These are phyloP conservation scores for Phytophthora europaea DNA, from an alignment of 352 stramenopile genomes.

Conservation along the genomic window DNA sequence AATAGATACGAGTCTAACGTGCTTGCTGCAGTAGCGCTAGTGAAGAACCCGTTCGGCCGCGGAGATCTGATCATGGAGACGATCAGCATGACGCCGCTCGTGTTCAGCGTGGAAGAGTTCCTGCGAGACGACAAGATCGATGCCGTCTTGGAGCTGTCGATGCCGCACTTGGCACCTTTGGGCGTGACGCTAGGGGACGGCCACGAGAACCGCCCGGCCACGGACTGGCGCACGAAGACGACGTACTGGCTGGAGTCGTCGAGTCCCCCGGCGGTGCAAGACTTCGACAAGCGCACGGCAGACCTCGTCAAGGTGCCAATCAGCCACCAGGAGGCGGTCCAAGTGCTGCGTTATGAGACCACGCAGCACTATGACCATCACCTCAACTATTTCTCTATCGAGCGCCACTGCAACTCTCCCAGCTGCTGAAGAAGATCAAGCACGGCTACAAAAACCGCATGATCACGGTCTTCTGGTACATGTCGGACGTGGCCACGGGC, in stretches of 20 bases:
- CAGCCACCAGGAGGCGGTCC: constrained; percentile 71
- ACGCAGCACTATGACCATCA: constrained; percentile 87
- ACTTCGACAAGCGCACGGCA: constrained; percentile 68
- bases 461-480: constrained; percentile 88
- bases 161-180: constrained; percentile 69
- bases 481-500: constrained; percentile 81
- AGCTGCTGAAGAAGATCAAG: constrained; percentile 62
- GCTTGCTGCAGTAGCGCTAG: constrained; percentile 35
- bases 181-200: constrained; percentile 70
- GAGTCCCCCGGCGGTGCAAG: constrained; percentile 46
- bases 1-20: constrained; percentile 4
- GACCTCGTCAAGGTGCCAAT: constrained; percentile 74
- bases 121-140: constrained; percentile 83
- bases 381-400: constrained; percentile 66
- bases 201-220: constrained; percentile 69
- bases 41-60: constrained; percentile 53
- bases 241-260: constrained; percentile 79
- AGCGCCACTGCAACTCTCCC: constrained; percentile 54
- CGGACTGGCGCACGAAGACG: constrained; percentile 82
- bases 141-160: constrained; percentile 72
- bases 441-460: constrained; percentile 85
- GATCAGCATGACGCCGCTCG: constrained; percentile 70
- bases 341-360: constrained; percentile 76
- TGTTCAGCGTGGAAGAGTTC: constrained; percentile 82
- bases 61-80: constrained; percentile 68